Conservation (phyloP, 345 rosid species). For the Turnera subulata region DNA sequence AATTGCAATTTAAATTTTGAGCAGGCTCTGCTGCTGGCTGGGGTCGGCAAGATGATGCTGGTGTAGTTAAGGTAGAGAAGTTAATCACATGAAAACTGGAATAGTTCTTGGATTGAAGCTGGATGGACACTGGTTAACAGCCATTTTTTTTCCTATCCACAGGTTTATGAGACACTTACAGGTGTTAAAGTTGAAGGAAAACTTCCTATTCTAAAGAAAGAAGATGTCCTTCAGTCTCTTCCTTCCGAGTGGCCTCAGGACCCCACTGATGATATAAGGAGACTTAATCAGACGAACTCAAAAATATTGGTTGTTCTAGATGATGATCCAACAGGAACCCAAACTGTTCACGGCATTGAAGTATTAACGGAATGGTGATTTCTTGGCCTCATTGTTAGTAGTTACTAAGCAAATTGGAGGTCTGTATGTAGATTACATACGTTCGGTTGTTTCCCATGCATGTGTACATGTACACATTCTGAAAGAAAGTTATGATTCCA, state of each 20-base stretch:
- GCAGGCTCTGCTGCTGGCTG: slow-evolving; percentile 97
- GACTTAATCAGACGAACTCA: slow-evolving; percentile 51
- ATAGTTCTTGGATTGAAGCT: neutral
- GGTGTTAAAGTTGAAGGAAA: slow-evolving; percentile 84
- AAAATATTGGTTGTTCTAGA: slow-evolving; percentile 89
- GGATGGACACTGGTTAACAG: slow-evolving; percentile 7
- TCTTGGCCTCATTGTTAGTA: neutral
- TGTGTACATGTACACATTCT: no score
- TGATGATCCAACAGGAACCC: slow-evolving; percentile 99
- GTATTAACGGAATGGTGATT: slow-evolving; percentile 92
- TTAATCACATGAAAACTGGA: neutral
- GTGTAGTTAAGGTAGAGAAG: slow-evolving; percentile 76
- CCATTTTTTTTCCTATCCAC: slow-evolving; percentile 8
- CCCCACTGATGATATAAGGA: slow-evolving; percentile 59
- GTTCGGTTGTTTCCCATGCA: no score
- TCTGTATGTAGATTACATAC: no score
- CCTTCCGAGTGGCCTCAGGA: slow-evolving; percentile 84
- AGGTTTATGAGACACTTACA: slow-evolving; percentile 86
- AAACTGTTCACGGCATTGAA: slow-evolving; percentile 95
- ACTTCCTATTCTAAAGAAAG: slow-evolving; percentile 66
- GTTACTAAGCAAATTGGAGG: neutral
- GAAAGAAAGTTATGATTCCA: no score
- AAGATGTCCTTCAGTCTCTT: slow-evolving; percentile 58
- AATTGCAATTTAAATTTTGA: slow-evolving; percentile 13
- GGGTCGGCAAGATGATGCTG: slow-evolving; percentile 94